These are phyloP conservation scores for Agaricales sp. DNA, from an alignment of 1,284 basidiomycete genomes.

Conservation along the genomic window DNA sequence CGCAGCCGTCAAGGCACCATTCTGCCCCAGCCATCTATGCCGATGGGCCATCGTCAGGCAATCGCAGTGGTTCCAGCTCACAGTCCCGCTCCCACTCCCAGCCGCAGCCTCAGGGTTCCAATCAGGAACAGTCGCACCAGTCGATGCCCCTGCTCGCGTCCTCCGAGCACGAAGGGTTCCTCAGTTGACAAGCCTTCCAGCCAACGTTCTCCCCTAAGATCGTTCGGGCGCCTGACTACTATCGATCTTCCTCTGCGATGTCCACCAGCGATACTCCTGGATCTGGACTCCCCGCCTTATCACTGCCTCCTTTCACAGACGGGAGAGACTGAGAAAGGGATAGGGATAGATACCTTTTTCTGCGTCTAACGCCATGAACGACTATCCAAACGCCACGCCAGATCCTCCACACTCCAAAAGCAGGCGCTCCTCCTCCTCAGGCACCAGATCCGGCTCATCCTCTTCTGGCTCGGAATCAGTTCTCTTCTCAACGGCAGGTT, in stretches of 20 bases:
- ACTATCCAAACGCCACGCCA: too few species aligned
- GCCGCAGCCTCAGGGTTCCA: constrained; percentile 7
- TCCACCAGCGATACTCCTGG: too few species aligned
- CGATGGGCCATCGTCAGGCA: background rate
- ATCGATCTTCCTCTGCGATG: constrained; percentile 23
- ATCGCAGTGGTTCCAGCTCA: too few species aligned
- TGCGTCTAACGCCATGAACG: too few species aligned
- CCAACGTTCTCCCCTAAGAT: constrained; percentile 57
- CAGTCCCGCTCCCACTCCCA: background rate
- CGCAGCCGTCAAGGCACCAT: background rate
- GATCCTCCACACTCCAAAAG: too few species aligned
- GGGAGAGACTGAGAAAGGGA: too few species aligned
- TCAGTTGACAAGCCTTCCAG: constrained; percentile 36
- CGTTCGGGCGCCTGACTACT: constrained; percentile 54
- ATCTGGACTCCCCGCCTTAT: too few species aligned
- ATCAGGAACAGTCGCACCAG: constrained; percentile 1
- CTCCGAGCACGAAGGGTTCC: constrained; percentile 27
- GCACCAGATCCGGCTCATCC: constrained; percentile 17
- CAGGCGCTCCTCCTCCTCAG: constrained; percentile 19
- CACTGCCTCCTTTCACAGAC: too few species aligned
- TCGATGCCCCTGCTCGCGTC: constrained; percentile 13
- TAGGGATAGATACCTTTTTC: too few species aligned
- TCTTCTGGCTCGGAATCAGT: too few species aligned
- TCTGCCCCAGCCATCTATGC: background rate
- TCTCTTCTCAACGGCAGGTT: too few species aligned